Evolutionary conservation across 768 basidiomycete genomes (phyloP), one percentile per base, ranked within the genome.

Genomic region (Pilatotrama ljubarskyi): DNA sequence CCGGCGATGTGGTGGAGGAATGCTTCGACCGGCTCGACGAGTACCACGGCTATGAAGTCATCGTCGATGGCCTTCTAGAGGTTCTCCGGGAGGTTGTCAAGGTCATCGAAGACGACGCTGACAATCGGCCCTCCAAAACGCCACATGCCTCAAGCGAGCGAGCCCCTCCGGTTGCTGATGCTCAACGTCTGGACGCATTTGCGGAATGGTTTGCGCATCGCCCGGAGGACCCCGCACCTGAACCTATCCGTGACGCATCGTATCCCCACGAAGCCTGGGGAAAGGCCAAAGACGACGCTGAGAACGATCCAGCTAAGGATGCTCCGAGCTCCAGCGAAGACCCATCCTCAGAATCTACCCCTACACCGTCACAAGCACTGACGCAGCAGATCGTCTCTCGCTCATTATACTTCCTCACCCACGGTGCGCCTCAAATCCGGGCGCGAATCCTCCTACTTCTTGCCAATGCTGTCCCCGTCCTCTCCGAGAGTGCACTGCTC

Each of bases 11-110:
- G 10, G 94, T 98, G 10, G 96, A 97, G 72, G 95, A 97, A 72
- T 95, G 96, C 61, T 98, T 98, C 66, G 96, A 98, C 73, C 86
- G 95, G 26, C 78, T 98, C 18, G 97, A 98, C 68, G 94, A 97
- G 64, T 98, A 85, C 70, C 96, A 98, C 72, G 96, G 95, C 14
- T 98, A 99, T 73, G 85, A 86, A 20, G 70, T 87, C 25, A 75
- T 98, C 20, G 91, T 95, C 1, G 91, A 94, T 62, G 91, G 93
- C 0, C 78, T 99, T 3, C 78, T 98, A 24, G 91, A 91, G 46
- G 95, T 97, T 8, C 74, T 99, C 44, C 83, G 82, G 41, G 91
- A 96, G 62, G 87, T 99, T 11, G 82, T 97, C 55, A 85, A 85
- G 52, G 90, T 87, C 35, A 84, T 97, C 65, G 84, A 86, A 62